A percentile compares a stretch with the other conserved stretches of the same genome.
Conservation (phyloP, 257 asterid genomes). For the Capsicum rhomboideum region DNA sequence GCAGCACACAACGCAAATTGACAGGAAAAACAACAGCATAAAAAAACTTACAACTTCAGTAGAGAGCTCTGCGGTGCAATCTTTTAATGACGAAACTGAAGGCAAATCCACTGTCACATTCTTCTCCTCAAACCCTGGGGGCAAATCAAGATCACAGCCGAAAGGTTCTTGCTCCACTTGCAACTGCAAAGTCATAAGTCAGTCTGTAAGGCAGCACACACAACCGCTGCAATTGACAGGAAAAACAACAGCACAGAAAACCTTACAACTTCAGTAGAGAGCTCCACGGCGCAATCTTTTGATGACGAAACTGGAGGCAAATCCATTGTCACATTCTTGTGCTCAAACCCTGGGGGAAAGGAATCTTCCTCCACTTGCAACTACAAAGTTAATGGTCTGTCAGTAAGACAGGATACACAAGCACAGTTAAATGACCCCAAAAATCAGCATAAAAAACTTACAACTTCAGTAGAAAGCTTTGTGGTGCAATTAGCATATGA, state of each 20-base stretch:
- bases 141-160: constrained; percentile 43
- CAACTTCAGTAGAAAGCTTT: constrained; percentile 35
- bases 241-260: constrained; percentile 8
- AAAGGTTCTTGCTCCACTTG: constrained; percentile 25
- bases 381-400: constrained; percentile 33
- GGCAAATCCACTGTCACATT: constrained; percentile 15
- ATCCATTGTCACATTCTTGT: constrained; percentile 17
- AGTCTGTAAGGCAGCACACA: constrained; percentile 11
- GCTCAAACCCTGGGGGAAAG: constrained; percentile 68
- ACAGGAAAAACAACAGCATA: constrained; percentile 6
- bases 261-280: constrained; percentile 43
- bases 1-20: constrained; percentile 8
- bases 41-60: constrained; percentile 40
- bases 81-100: constrained; percentile 11
- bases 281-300: constrained; percentile 17
- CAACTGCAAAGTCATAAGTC: constrained; percentile 38
- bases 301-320: constrained; percentile 15
- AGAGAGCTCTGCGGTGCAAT: constrained; percentile 23
- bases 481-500: constrained; percentile 16
- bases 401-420: constrained; percentile 17
- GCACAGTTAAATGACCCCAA: constrained; percentile 5
- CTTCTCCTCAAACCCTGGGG: constrained; percentile 62
- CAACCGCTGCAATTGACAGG: constrained; percentile 9
- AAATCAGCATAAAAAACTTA: constrained; percentile 25
- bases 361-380: constrained; percentile 29